phyloP scores from a whole-genome alignment of 2,329 filamentous ascomycete species.

The Pseudogymnoascus sp. region DNA sequence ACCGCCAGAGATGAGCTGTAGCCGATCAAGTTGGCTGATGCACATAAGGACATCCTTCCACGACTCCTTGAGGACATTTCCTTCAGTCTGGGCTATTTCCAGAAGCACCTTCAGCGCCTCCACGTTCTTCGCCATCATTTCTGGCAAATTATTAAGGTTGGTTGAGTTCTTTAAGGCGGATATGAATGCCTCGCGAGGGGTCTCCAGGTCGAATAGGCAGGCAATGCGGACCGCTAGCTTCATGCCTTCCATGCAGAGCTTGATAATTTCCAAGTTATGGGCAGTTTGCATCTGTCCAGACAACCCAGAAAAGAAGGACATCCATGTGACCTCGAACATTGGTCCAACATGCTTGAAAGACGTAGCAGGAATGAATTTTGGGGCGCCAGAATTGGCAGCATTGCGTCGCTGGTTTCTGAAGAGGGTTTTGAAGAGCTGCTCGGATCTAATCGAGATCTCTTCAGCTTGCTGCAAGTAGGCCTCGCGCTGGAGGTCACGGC shows the following conservation, averaged over 20 bases:
- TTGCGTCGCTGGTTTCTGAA: constrained; percentile 84
- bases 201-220: constrained; percentile 87
- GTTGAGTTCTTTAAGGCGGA: constrained; percentile 88
- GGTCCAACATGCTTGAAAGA: constrained; percentile 93
- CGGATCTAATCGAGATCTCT: constrained; percentile 68
- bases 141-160: constrained; percentile 89
- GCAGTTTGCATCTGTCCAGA: constrained; percentile 91
- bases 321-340: constrained; percentile 99
- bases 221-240: constrained; percentile 89
- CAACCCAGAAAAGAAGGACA: constrained; percentile 94
- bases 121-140: constrained; percentile 93
- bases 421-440: constrained; percentile 87
- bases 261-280: constrained; percentile 87
- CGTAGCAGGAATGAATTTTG: constrained; percentile 80
- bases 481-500: constrained; percentile 84
- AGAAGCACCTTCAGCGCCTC: constrained; percentile 88
- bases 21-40: constrained; percentile 88
- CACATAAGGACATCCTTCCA: constrained; percentile 96
- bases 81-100: constrained; percentile 87
- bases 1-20: constrained; percentile 90
- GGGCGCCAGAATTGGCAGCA: constrained; percentile 54
- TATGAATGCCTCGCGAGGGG: constrained; percentile 91
- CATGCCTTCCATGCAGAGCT: constrained; percentile 89
- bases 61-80: constrained; percentile 79
- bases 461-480: constrained; percentile 93